Evolutionary conservation across 208 protist genomes (phyloP).

Genomic region (Leishmania arabica): DNA sequence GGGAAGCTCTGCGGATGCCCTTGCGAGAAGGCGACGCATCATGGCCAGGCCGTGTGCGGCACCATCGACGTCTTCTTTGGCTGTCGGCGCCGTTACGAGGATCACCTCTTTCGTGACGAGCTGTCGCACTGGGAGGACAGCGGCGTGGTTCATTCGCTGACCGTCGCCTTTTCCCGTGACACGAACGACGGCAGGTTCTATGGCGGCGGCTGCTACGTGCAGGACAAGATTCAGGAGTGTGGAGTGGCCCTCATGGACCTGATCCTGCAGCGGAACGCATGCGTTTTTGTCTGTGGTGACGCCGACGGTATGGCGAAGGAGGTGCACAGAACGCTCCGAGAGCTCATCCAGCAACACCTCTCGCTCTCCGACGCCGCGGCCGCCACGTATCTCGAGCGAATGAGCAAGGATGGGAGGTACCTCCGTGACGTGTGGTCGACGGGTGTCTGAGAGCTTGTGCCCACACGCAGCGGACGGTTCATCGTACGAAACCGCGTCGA

Average conservation of each 20-base stretch:
- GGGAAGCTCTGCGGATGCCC: conserved; percentile 17
- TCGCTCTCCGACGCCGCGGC: conserved; percentile 18
- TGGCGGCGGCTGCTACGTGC: conserved; percentile 74
- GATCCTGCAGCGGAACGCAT: conserved; percentile 44
- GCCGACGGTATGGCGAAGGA: conserved; percentile 65
- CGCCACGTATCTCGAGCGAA: conserved; percentile 33
- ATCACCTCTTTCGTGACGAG: conserved; percentile 60
- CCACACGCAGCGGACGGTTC: neutral
- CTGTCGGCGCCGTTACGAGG: conserved; percentile 39
- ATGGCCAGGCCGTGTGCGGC: conserved; percentile 14
- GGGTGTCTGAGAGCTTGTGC: neutral
- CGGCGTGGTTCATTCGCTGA: conserved; percentile 39
- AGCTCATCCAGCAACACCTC: conserved; percentile 46
- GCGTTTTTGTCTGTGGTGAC: conserved; percentile 75
- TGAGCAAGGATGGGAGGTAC: conserved; percentile 43
- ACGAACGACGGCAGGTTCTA: conserved; percentile 54
- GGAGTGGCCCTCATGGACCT: conserved; percentile 36
- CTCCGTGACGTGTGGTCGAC: conserved; percentile 51
- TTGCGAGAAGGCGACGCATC: conserved; percentile 10
- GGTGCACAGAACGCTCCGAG: conserved; percentile 44
- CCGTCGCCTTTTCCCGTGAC: conserved; percentile 64
- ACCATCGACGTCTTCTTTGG: conserved; percentile 64
- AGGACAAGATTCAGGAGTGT: conserved; percentile 59
- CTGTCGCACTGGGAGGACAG: conserved; percentile 39
- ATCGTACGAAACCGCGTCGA: neutral